Conservation (phyloP, 176 grass and related monocot species). For the Poa annua region DNA sequence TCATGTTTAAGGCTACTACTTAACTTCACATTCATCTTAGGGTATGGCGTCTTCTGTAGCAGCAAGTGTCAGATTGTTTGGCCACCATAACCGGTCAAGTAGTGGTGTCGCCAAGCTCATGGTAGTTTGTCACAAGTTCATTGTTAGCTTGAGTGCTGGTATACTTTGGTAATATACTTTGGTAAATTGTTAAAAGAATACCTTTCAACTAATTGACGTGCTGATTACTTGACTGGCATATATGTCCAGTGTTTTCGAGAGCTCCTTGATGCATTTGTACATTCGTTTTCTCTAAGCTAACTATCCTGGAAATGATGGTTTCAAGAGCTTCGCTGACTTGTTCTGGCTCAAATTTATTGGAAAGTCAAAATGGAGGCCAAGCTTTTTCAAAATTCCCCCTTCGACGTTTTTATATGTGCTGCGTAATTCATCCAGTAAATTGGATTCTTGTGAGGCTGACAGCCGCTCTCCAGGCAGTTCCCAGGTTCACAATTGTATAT, state of each 20-base stretch:
- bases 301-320: background rate
- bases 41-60: conserved; percentile 28
- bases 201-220: background rate
- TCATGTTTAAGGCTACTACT: conserved; percentile 24
- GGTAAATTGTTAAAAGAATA: conserved; percentile 15
- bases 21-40: conserved; percentile 38
- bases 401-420: background rate
- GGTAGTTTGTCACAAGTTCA: conserved; percentile 13
- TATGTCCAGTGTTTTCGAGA: background rate
- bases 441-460: background rate
- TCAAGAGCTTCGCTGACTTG: background rate
- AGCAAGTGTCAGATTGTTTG: conserved; percentile 35
- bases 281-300: background rate
- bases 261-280: background rate
- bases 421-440: background rate
- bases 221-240: background rate
- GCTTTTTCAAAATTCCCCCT: background rate
- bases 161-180: conserved; percentile 7
- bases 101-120: conserved; percentile 15
- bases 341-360: background rate
- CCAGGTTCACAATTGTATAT: background rate
- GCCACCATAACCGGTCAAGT: background rate
- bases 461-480: background rate
- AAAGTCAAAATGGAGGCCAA: no score
- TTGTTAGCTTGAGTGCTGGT: conserved; percentile 11